Evolutionary conservation across 163 green algal genomes (phyloP), one percentile per base, ranked within the genome.

Genomic region (Scenedesmus sp.): DNA sequence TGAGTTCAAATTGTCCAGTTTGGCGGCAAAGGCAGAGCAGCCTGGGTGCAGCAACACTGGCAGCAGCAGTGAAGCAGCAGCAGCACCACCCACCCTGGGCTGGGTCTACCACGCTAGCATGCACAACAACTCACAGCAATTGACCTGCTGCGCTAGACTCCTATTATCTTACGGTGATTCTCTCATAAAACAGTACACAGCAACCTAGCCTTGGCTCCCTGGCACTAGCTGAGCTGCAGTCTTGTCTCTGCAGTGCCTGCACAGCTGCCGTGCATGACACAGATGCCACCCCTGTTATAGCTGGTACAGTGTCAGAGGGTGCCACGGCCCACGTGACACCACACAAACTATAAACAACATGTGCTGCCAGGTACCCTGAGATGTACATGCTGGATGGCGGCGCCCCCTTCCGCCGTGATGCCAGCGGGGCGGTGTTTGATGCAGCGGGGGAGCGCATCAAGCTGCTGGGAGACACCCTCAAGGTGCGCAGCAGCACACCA

Each of bases 331-430:
- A 46, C 34, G 34, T 46, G 34, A 46, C 34, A 46, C 34, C 34
- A 46, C 12, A 73, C 12, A 13, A 3, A 73, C 26, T 20, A 20
- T 13, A 73, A 23, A 23, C 62, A 73, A 82, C 73, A 82, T 82
- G 73, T 34, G 55, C 82, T 64, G 55, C 20, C 73, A 92, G 89
- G 89, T 87, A 86, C 70, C 90, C 90, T 13, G 90, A 93, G 67
- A 90, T 93, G 90, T 93, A 93, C 57, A 77, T 82, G 90, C 56
- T 93, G 15, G 18, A 79, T 12, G 90, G 90, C 46, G 90, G 90
- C 8, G 90, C 90, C 4, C 90, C 90, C 0, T 93, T 93, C 67
- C 55, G 90, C 6, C 85, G 90, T 18, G 82, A 90, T 52, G 67
- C 83, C 56, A 82, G 73, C 2, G 90, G 90, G 6, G 66, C 66